Percentiles rank a stretch among this genome's conserved stretches.
Evolutionary conservation across 306 rosid species (phyloP).

Genomic region (Astragalus membranaceus): DNA sequence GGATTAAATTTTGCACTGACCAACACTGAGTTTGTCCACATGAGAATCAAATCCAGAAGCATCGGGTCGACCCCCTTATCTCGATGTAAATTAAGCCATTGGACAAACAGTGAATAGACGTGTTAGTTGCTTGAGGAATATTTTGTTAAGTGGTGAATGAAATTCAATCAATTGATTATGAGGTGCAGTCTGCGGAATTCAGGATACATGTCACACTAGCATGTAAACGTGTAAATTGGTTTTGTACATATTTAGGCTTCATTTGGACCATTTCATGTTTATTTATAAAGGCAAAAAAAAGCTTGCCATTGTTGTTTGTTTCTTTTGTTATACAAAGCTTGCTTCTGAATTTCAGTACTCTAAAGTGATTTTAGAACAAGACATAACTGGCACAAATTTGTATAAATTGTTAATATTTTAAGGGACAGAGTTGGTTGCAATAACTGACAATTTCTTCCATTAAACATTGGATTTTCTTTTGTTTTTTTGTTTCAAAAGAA

Average conservation of each 20-base stretch:
- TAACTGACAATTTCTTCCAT: slow-evolving; percentile 40
- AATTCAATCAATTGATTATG: background rate
- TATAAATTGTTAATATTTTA: slow-evolving; percentile 10
- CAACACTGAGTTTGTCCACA: too few relatives aligned
- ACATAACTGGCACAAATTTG: slow-evolving; percentile 18
- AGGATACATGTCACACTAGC: background rate
- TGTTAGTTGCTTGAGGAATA: too few relatives aligned
- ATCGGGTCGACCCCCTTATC: too few relatives aligned
- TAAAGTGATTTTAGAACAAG: slow-evolving; percentile 15
- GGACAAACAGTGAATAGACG: too few relatives aligned
- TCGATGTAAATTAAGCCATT: too few relatives aligned
- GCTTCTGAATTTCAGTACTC: slow-evolving; percentile 26
- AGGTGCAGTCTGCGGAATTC: background rate
- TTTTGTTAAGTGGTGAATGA: background rate
- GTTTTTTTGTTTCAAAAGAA: slow-evolving; percentile 24
- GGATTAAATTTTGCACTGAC: too few relatives aligned
- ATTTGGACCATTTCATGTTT: slow-evolving; percentile 18
- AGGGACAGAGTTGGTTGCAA: slow-evolving; percentile 22
- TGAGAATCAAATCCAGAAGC: too few relatives aligned
- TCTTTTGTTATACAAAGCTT: slow-evolving; percentile 19
- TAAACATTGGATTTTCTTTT: slow-evolving; percentile 3
- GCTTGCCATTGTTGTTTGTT: slow-evolving; percentile 6
- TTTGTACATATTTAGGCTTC: background rate
- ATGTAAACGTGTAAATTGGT: slow-evolving; percentile 8
- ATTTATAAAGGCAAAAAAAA: slow-evolving; percentile 1